Percentiles rank a stretch among this genome's conserved stretches.
phyloP scores from a whole-genome alignment of 169 alveolate species.

The Cryptosporidium meleagridis region DNA sequence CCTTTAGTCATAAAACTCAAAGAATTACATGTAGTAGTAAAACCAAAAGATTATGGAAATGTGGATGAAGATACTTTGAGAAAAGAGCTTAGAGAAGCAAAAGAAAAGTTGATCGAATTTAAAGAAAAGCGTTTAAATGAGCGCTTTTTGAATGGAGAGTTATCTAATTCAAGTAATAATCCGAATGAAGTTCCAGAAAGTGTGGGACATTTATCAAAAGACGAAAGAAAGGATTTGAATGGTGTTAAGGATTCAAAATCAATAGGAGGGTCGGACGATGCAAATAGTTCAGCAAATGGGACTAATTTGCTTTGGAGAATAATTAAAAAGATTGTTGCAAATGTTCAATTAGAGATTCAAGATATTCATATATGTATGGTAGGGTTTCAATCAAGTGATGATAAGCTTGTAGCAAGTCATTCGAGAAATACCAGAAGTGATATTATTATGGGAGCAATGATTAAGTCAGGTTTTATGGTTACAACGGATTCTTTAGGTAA shows the following conservation, averaged over 20 bases:
- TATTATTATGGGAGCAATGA: slow-evolving; percentile 62
- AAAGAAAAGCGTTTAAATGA: slow-evolving; percentile 55
- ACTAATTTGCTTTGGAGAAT: slow-evolving; percentile 71
- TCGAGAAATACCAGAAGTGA: slow-evolving; percentile 44
- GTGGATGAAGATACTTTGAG: slow-evolving; percentile 59
- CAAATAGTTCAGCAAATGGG: slow-evolving; percentile 15
- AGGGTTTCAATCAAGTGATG: slow-evolving; percentile 61
- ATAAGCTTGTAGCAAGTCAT: neutral
- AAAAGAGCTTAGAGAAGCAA: slow-evolving; percentile 50
- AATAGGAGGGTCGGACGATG: neutral
- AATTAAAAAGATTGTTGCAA: slow-evolving; percentile 64
- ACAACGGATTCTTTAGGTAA: slow-evolving; percentile 62
- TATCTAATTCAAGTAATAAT: slow-evolving; percentile 14
- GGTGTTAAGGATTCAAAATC: neutral
- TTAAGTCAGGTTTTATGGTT: slow-evolving; percentile 53
- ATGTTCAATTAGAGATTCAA: slow-evolving; percentile 54
- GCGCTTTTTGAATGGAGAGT: slow-evolving; percentile 51
- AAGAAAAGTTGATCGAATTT: slow-evolving; percentile 39
- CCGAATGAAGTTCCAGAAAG: neutral
- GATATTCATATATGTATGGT: slow-evolving; percentile 68
- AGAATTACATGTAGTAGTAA: slow-evolving; percentile 42
- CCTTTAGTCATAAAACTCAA: slow-evolving; percentile 58
- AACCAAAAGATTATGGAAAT: slow-evolving; percentile 71
- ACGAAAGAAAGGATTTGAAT: neutral
- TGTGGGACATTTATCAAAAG: neutral